Conservation (phyloP, 495 filamentous ascomycete genomes). For the Aspergillus asperescens region DNA sequence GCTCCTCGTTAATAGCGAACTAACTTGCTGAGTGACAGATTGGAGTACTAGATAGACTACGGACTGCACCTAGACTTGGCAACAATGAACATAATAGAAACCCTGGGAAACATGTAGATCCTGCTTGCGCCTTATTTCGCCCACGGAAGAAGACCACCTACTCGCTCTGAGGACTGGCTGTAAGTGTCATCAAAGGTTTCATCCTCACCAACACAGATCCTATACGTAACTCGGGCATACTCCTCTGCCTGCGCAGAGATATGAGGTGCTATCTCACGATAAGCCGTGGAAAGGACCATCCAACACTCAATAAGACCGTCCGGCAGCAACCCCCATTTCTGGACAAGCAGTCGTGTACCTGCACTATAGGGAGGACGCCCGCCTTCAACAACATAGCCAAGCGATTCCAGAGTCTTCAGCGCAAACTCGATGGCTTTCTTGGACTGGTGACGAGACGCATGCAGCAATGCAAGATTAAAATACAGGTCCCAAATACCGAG, state of each 20-base stretch:
- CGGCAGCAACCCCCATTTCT: constrained; percentile 37
- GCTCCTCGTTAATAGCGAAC: too few species aligned
- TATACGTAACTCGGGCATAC: constrained; percentile 36
- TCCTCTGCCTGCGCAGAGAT: constrained; percentile 22
- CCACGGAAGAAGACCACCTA: too few species aligned
- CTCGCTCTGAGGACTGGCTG: constrained; percentile 11
- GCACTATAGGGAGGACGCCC: constrained; percentile 14
- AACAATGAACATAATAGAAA: too few species aligned
- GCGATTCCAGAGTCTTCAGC: constrained; percentile 29
- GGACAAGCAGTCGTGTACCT: constrained; percentile 25
- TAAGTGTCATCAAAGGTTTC: constrained; percentile 35
- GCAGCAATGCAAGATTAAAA: constrained; percentile 23
- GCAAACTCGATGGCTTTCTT: constrained; percentile 24
- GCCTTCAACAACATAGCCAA: constrained; percentile 40
- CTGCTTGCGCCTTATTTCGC: too few species aligned
- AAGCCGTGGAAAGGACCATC: constrained; percentile 29
- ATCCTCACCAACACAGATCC: constrained; percentile 38
- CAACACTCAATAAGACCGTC: constrained; percentile 30
- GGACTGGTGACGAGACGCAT: background rate
- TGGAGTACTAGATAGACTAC: too few species aligned
- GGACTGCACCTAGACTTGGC: too few species aligned
- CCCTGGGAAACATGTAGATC: too few species aligned
- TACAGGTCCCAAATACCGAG: constrained; percentile 25
- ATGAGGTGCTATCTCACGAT: constrained; percentile 23
- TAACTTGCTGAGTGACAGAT: too few species aligned